Percentiles rank a stretch among this genome's conserved stretches.
These are phyloP conservation scores for Kluyveromyces lactis DNA, from an alignment of 805 yeast genomes.

Conservation along the genomic window DNA sequence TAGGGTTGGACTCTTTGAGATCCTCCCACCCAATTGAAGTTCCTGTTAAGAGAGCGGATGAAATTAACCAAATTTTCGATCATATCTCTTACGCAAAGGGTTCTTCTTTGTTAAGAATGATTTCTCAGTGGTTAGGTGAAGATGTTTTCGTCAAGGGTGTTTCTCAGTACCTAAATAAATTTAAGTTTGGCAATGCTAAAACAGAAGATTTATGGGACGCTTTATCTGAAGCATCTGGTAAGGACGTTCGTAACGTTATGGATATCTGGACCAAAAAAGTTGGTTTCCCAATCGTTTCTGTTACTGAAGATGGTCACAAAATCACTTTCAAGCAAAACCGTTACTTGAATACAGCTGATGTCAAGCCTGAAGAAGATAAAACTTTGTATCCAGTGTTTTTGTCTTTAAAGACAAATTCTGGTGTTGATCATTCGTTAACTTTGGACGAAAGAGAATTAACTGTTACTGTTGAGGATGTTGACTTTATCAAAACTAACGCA, in stretches of 20 bases:
- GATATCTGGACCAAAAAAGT: constrained; percentile 72
- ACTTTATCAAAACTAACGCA: constrained; percentile 62
- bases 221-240: constrained; percentile 58
- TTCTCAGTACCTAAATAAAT: constrained; percentile 64
- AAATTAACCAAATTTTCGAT: constrained; percentile 77
- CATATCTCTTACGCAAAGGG: constrained; percentile 81
- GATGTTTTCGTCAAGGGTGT: constrained; percentile 73
- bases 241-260: constrained; percentile 67
- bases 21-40: constrained; percentile 84
- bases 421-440: constrained; percentile 51
- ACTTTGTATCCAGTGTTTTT: constrained; percentile 63
- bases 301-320: constrained; percentile 46
- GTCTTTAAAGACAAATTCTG: constrained; percentile 50
- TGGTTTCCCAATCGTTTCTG: constrained; percentile 69
- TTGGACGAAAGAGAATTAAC: constrained; percentile 43
- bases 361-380: constrained; percentile 62
- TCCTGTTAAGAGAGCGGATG: constrained; percentile 69
- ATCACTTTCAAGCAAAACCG: constrained; percentile 62
- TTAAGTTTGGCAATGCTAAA: constrained; percentile 68
- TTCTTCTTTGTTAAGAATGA: constrained; percentile 71
- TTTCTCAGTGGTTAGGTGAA: constrained; percentile 71
- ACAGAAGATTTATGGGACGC: constrained; percentile 76
- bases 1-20: constrained; percentile 68
- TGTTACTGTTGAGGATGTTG: constrained; percentile 34
- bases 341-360: constrained; percentile 71